Base-by-base conservation (phyloP, 495 filamentous ascomycete species). In the Podospora didyma region DNA sequence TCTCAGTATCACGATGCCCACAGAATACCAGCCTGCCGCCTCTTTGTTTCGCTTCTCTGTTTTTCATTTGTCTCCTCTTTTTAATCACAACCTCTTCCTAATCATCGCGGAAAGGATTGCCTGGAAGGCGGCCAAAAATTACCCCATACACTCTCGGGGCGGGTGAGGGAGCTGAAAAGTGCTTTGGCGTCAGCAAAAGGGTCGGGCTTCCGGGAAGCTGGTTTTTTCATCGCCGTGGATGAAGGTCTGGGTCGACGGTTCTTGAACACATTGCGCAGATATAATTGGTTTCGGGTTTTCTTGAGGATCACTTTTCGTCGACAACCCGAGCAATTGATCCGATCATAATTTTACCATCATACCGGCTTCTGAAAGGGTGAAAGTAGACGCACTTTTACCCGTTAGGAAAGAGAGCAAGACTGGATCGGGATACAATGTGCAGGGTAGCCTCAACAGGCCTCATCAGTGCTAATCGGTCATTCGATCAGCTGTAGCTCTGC, bases 21-120 rank as follows among this genome's bases (percentile, higher is more conserved):
- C 68, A 70, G 69, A 75, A 72, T 75, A 77, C 75, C 75, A 75
- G 72, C 74, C 71, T 63, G 68, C 69, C 75, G 70, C 66, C 60
- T 62, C 62, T 67, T 75, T 73, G 67, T 62, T 75, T 75, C 72
- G 47, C 58, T 65, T 59, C 52, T 66, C 61, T 63, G 35, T 68
- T 65, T 61, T 62, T 69, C 64, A 57, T 70, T 66, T 72, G 67
- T 75, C 62, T 70, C 70, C 65, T n/a, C 66, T 61, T 75, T 77
- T 78, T 79, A 79, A 78, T 78, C 67, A 71, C 61, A 70, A 62
- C 58, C 65, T 72, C 58, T 64, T 72, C 66, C 67, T 76, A 75
- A 77, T 77, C 63, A 64, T 70, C 67, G 54, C 56, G 62, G 65
- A 61, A 68, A 66, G 57, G 59, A 62, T 55, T 49, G 55, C 56